Evolutionary conservation across 1,139 yeast genomes (phyloP), one percentile per base, ranked within the genome.

Genomic region (Suhomyces bokatorum): DNA sequence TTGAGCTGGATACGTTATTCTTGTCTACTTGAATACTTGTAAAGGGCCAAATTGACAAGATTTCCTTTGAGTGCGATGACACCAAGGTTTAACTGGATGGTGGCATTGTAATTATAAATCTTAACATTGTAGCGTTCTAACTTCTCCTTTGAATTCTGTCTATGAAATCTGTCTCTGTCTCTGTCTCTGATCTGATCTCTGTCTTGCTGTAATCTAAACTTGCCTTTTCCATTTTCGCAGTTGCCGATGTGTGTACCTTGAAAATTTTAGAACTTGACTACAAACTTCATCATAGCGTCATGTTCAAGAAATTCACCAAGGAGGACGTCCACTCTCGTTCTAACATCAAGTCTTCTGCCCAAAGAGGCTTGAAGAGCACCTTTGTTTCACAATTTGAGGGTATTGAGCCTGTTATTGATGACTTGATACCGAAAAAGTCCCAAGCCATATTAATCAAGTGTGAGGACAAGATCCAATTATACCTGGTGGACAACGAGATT

Each of bases 241-340:
- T 36, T 35, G 29, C 33, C 39, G 32, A 29, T 26, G 39, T 36
- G 39, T 36, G 39, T 32, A 36, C 32, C 22, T 17, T 27, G 30
- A 36, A 36, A 36, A 36, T 36, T 36, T 36, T 27, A 30, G 11
- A 15, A 7, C 15, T 34, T 13, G 20, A 35, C 30, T 26, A 31
- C 32, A 29, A 41, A 35, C 16, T 12, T 13, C 17, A 35, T 15
- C 13, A 34, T n/a, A 22, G 31, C 40, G 37, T 10, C 37, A 78
- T 80, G 83, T 78, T 80, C 55, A 77, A 70, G 63, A 88, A 89
- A 64, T 89, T 90, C 69, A 77, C 89, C 28, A 85, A 81, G 56
- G 97, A 89, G 42, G 97, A 90, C 60, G 78, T 90, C 42, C 96
- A 89, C 59, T 85, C 97, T 11, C 85, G 95, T 53, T 84, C 97